Base-by-base conservation (phyloP, 805 yeast genomes). In the Kregervanrija fluxuum region DNA sequence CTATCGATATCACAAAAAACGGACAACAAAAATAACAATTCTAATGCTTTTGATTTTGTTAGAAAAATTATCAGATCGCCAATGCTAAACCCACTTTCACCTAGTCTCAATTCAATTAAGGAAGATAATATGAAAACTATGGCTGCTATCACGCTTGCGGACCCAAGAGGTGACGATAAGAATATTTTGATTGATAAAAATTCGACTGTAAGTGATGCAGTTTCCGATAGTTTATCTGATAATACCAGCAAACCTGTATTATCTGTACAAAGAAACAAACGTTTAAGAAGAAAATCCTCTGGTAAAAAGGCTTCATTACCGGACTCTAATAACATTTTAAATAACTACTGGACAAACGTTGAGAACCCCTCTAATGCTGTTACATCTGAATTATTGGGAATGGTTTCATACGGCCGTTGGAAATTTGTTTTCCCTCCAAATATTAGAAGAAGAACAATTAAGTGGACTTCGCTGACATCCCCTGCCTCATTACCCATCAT, bases 401-500 rank as follows among this genome's bases (percentile, higher is more conserved):
- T 77, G 45, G 66, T 80, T 8, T 73, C 79, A n/a, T 80, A 78
- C 38, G 91, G 95, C 5, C 75, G 95, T 46, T 93, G 99, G 99
- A 81, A 81, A 45, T 88, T 85, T 62, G 95, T 89, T 1, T 87
- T 87, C 54, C 96, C 98, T 0, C 74, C 75, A 11, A 75, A 77
- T 37, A 79, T 82, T 12, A 78, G 74, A 43, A 69, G 85, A 43
- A 76, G 77, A 53, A 68, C 81, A 12, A 82, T 90, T 41, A 90
- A 90, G 57, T 93, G 99, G 99, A 77, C 87, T 43, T 90, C 98
- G 0, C 71, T 95, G 43, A 82, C 89, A 11, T 79, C 96, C 0
- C 99, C 99, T 0, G 97, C 98, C 0, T 83, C 95, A 6, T 68
- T 93, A 22, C 99, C 99, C 0, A 68, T 86, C 0, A 80, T 88